phyloP scores from a whole-genome alignment of 1,139 yeast species.

The Yamadazyma diospyri region DNA sequence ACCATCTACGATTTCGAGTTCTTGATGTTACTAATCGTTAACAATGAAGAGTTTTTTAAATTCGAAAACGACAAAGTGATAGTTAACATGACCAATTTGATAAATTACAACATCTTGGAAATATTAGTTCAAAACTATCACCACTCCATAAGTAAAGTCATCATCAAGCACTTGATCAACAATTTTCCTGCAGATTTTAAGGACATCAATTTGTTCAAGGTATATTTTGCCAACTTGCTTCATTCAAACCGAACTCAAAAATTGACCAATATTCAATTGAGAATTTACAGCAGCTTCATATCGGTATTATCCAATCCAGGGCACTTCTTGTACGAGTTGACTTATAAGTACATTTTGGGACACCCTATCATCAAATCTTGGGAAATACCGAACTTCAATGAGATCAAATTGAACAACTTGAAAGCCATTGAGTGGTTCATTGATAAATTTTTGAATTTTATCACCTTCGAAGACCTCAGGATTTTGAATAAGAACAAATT shows the following conservation, averaged over 20 bases:
- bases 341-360: conserved; percentile 56
- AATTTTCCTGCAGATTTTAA: conserved; percentile 43
- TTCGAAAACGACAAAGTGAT: conserved; percentile 18
- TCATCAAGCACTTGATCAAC: conserved; percentile 42
- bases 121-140: conserved; percentile 51
- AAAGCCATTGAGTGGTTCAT: conserved; percentile 15
- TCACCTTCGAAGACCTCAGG: conserved; percentile 9
- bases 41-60: conserved; percentile 58
- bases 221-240: conserved; percentile 60
- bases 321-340: conserved; percentile 69
- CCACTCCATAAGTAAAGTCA: conserved; percentile 25
- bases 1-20: conserved; percentile 61
- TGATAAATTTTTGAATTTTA: conserved; percentile 4
- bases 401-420: conserved; percentile 10
- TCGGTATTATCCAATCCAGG: conserved; percentile 63
- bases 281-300: conserved; percentile 47
- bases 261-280: conserved; percentile 15
- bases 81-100: conserved; percentile 54
- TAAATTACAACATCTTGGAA: conserved; percentile 59
- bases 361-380: conserved; percentile 50
- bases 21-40: conserved; percentile 51
- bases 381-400: conserved; percentile 61
- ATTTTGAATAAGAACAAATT: conserved; percentile 14
- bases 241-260: conserved; percentile 47
- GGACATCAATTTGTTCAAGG: conserved; percentile 55